Evolutionary conservation across 2,329 filamentous ascomycete species (phyloP).

Genomic region (Diaporthe australafricana): DNA sequence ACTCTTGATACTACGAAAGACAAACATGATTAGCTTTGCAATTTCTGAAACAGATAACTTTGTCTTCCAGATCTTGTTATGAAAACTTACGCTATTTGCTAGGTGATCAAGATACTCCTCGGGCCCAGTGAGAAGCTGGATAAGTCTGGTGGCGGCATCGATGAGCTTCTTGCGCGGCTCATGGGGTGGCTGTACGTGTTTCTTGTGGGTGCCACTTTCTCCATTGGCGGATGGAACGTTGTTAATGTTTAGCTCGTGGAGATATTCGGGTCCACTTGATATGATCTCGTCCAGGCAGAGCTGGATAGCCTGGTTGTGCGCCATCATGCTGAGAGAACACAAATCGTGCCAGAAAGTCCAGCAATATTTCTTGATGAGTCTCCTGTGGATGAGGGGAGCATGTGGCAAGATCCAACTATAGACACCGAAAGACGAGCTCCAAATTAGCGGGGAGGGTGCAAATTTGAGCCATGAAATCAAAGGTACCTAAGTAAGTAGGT

Average conservation of each 20-base stretch:
- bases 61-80: background rate
- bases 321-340: background rate
- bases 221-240: background rate
- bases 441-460: background rate
- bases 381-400: background rate
- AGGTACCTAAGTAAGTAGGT: background rate
- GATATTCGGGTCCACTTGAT: background rate
- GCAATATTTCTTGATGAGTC: background rate
- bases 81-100: background rate
- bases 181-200: background rate
- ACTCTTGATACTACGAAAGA: slow-evolving; percentile 8
- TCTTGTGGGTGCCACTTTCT: background rate
- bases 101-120: background rate
- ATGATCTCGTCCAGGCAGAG: background rate
- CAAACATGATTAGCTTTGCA: background rate
- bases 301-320: background rate
- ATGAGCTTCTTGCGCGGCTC: slow-evolving; percentile 10
- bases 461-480: background rate
- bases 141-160: background rate
- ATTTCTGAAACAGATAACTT: background rate
- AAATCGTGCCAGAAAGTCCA: background rate
- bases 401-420: background rate
- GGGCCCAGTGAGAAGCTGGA: background rate
- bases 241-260: background rate
- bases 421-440: background rate